Evolutionary conservation across 2,329 filamentous ascomycete genomes (phyloP), one percentile per base, ranked within the genome.

Genomic region (Aspergillus sp.): DNA sequence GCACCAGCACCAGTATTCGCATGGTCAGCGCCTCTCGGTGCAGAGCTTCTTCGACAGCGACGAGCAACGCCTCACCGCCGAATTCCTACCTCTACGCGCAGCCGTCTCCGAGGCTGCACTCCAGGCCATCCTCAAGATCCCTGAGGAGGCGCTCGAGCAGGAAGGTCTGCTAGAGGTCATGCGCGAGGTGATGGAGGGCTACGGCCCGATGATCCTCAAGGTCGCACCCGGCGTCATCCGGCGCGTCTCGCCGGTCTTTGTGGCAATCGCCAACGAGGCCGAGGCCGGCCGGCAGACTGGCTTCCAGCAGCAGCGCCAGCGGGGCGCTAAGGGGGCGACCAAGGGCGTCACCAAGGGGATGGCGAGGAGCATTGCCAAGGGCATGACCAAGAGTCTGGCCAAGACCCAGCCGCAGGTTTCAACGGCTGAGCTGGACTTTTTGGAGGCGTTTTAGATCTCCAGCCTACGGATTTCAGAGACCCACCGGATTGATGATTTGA

Each of bases 341-440:
- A 28, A 25, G 28, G 25, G 19, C 30, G 50, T 23, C 50, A 30
- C 48, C 25, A 53, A 53, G 50, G 50, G 31, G 7, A 8, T 53
- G 34, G 50, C 50, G 19, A 53, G 38, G 31, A 53, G 30, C 30
- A 53, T 23, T 34, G 25, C 48, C 25, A 53, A 53, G 50, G 30
- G 31, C 11, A 22, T 53, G 34, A 34, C 50, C 30, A 53, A 53
- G 50, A 53, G 30, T 41, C 34, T 41, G 9, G 34, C n/a, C 22
- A 53, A 34, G 30, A 38, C 9, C 30, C 34, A 41, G 34, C 34
- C 34, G 11, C 50, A 15, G 31, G 30, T 53, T 30, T 53, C 50
- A 7, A 31, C 50, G 30, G 50, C 50, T 25, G 50, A 53, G 50
- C 23, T n/a, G 19, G 17, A 34, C 30, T 53, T 53, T 34, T 41